Percentiles rank a stretch among this genome's conserved stretches.
Evolutionary conservation across 768 basidiomycete species (phyloP).

Genomic region (Pisolithus tinctorius): DNA sequence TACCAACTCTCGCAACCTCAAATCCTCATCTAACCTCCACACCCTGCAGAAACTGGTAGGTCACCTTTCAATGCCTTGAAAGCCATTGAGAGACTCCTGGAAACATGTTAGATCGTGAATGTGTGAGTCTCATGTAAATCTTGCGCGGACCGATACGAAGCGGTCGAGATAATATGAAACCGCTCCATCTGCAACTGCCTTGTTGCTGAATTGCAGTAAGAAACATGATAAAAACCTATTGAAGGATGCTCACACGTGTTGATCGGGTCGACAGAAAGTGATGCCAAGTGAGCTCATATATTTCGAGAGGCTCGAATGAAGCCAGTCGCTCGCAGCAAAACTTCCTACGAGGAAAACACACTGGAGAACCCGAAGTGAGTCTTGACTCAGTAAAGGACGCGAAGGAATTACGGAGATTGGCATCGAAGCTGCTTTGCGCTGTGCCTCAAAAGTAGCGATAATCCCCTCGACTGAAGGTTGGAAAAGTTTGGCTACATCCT

Average conservation of each 20-base stretch:
- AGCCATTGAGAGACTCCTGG: constrained; percentile 12
- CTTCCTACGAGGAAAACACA: constrained; percentile 44
- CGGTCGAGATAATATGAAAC: constrained; percentile 35
- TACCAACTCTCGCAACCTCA: no score
- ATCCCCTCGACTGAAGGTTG: constrained; percentile 34
- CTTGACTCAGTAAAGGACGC: background rate
- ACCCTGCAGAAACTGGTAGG: no score
- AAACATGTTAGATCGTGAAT: constrained; percentile 28
- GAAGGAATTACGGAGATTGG: constrained; percentile 18
- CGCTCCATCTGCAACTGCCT: constrained; percentile 48
- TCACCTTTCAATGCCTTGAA: background rate
- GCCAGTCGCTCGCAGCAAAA: constrained; percentile 41
- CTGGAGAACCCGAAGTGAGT: constrained; percentile 4
- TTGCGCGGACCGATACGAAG: constrained; percentile 37
- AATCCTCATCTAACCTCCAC: no score
- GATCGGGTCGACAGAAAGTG: constrained; percentile 39
- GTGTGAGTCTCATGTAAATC: constrained; percentile 30
- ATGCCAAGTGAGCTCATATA: constrained; percentile 30
- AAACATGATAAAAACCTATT: background rate
- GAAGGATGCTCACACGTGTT: constrained; percentile 31
- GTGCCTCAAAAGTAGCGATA: constrained; percentile 13
- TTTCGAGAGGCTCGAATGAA: constrained; percentile 36
- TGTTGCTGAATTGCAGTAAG: constrained; percentile 25
- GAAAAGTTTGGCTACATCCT: constrained; percentile 34
- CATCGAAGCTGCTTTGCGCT: constrained; percentile 8